Evolutionary conservation across 257 asterid species (phyloP).

Genomic region (Solanum rostratum): DNA sequence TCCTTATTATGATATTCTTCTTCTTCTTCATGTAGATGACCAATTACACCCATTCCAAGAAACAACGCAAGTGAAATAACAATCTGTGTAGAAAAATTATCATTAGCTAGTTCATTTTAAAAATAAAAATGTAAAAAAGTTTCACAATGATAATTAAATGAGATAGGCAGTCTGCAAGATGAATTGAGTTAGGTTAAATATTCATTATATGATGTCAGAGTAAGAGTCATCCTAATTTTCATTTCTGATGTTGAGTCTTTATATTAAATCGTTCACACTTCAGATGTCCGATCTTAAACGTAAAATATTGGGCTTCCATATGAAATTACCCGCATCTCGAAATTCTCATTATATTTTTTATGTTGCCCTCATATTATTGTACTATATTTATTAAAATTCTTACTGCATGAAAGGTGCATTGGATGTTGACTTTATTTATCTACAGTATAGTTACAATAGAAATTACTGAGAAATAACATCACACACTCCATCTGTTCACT

Average conservation of each 20-base stretch:
- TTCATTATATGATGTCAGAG: no score
- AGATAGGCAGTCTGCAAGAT: not conserved
- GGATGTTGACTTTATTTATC: not conserved
- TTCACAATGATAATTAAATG: not conserved
- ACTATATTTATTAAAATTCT: not conserved
- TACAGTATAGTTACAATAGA: not conserved
- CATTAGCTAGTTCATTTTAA: not conserved
- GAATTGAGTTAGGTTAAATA: not conserved
- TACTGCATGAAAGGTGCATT: not conserved
- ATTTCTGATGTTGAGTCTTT: not conserved
- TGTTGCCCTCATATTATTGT: not conserved
- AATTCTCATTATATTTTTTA: no score
- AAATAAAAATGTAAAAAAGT: not conserved
- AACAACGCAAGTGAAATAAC: not conserved
- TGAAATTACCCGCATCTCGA: no score
- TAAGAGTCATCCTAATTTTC: not conserved
- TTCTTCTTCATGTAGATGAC: not conserved
- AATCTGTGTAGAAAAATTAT: not conserved
- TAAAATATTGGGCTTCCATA: no score
- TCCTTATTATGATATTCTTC: constrained; percentile 21
- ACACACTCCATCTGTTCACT: no score
- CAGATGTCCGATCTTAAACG: not conserved
- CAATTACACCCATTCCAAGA: not conserved
- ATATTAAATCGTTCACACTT: not conserved
- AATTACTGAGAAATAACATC: not conserved